phyloP scores from a whole-genome alignment of 176 grass and related monocot species.

The Secale cereale region DNA sequence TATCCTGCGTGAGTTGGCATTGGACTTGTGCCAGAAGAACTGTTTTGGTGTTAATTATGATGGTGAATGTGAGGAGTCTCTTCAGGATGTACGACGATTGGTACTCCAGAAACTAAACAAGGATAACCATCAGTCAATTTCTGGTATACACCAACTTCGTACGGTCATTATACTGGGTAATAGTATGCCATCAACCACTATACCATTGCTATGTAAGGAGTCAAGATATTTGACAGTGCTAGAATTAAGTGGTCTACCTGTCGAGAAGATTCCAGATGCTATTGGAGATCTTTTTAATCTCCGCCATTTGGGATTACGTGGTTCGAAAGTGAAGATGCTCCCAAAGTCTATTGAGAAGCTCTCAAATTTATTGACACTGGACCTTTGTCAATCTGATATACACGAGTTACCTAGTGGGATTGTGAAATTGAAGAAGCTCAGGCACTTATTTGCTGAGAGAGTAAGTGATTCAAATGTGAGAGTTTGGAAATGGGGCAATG shows the following conservation, averaged over 20 bases:
- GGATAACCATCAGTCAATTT: not conserved
- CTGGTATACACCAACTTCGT: not conserved
- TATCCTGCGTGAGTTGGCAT: not conserved
- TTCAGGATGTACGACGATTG: not conserved
- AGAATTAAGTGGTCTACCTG: no score
- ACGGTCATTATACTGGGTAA: not conserved
- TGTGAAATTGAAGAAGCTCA: no score
- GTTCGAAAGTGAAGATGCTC: not conserved
- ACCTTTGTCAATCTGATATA: no score
- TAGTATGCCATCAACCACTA: not conserved
- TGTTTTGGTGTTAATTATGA: not conserved
- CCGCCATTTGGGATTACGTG: not conserved
- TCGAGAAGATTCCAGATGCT: not conserved
- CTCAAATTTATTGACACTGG: no score
- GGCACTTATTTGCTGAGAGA: no score
- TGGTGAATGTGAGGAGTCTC: accelerated
- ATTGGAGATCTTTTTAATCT: not conserved
- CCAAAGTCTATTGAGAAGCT: not conserved
- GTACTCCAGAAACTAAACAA: not conserved
- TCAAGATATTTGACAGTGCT: no score
- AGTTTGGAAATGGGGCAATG: not conserved
- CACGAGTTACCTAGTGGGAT: no score
- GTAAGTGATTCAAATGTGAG: not conserved
- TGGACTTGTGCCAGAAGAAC: not conserved
- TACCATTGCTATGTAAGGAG: not conserved